Evolutionary conservation across 2,329 filamentous ascomycete species (phyloP).

Genomic region (Colletotrichum sp.): DNA sequence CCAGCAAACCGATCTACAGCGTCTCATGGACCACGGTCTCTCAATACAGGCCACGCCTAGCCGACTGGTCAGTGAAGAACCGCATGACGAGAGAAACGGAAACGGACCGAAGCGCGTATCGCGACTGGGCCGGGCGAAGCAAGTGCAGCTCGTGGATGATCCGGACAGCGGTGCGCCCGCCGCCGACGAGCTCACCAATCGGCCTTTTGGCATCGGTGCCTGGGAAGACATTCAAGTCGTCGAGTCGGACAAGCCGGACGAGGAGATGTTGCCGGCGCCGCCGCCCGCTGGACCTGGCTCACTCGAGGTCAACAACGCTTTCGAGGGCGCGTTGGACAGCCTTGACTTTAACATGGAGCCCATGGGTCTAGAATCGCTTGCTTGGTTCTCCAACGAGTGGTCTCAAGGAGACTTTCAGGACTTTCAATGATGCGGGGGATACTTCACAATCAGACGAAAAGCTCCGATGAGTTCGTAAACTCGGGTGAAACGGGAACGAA

Average conservation of each 20-base stretch:
- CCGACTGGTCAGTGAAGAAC: constrained; percentile 33
- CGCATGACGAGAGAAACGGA: constrained; percentile 1
- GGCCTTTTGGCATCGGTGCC: constrained; percentile 15
- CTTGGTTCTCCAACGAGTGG: constrained; percentile 20
- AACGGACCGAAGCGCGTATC: constrained; percentile 4
- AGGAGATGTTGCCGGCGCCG: neutral
- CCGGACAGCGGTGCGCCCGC: constrained; percentile 3
- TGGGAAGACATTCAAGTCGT: constrained; percentile 19
- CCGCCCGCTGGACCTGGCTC: constrained; percentile 35
- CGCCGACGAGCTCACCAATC: constrained; percentile 17
- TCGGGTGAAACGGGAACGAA: neutral
- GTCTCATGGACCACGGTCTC: constrained; percentile 52
- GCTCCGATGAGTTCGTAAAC: neutral
- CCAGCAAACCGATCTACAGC: constrained; percentile 51
- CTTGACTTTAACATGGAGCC: constrained; percentile 50
- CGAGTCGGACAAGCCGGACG: constrained; percentile 6
- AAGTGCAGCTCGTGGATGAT: constrained; percentile 17
- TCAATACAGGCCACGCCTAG: constrained; percentile 33
- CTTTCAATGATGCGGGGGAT: neutral
- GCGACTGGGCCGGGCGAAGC: constrained; percentile 8
- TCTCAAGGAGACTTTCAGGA: constrained; percentile 13
- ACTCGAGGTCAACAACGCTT: constrained; percentile 54
- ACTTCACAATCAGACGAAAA: neutral
- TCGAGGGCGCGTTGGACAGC: constrained; percentile 52
- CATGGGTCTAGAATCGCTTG: constrained; percentile 41